Base-by-base conservation (phyloP, 2,329 filamentous ascomycete species). In the Thielaviopsis ethacetica region DNA sequence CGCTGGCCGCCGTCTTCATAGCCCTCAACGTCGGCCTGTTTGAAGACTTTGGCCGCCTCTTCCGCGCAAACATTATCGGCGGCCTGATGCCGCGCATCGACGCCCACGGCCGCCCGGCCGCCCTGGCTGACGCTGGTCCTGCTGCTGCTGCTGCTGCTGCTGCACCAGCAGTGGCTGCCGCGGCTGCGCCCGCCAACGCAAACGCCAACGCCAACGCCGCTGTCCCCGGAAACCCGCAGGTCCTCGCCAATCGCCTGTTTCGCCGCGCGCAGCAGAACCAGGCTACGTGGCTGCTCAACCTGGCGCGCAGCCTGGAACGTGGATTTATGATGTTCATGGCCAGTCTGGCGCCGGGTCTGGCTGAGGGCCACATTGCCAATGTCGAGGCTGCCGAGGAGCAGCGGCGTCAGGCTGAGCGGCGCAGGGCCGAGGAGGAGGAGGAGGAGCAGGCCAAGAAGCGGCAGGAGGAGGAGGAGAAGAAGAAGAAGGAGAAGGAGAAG, bases 311-410 rank as follows among this genome's bases (percentile, higher is more conserved):
- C 7, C 53, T 78, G 5, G 81, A 85, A 68, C 76, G 82, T 62
- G 78, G 81, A 19, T 73, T 78, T 0, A 73, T 85, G 17, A 71
- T 85, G 24, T 85, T 85, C 65, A 70, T 85, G 22, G 82, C 82
- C 21, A 85, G 82, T 66, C 76, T 85, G 62, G 80, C 82, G 1
- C 82, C 82, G 0, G 82, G 82, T 10, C 76, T 85, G 24, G 81
- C 81, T 0, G 82, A 85, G 68, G 72, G 81, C 54, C 82, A 85
- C 62, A 84, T 85, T 62, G 78, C 76, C 24, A 74, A 78, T 52
- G 67, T 81, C 2, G 78, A 81, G 64, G 77, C 75, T 3, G 75
- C 78, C 59, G 75, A 73, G 47, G 76, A 76, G 63, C 66, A 70
- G 49, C 68, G 73, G 62, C 70, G 74, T 26, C 69, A 69, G 63